These are phyloP conservation scores for Coelastrella sp. DNA, from an alignment of 139 green algal species.

Conservation along the genomic window DNA sequence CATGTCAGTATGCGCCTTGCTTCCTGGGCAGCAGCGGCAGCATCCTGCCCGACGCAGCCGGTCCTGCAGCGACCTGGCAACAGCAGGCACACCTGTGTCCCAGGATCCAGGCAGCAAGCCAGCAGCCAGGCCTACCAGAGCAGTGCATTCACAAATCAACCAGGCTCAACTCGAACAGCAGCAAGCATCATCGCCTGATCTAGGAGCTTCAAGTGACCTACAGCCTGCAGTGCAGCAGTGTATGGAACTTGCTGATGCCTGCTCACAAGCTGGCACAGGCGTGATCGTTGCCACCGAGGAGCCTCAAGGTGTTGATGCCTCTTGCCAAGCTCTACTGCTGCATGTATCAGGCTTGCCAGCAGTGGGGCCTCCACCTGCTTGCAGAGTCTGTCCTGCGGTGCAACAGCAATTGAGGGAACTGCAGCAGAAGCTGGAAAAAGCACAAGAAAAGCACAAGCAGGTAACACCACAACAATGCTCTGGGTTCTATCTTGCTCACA, in stretches of 20 bases:
- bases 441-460: conserved; percentile 26
- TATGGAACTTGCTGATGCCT: background rate
- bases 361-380: background rate
- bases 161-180: too few relatives aligned
- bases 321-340: conserved; percentile 21
- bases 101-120: too few relatives aligned
- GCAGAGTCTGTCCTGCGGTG: background rate
- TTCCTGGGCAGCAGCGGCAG: too few relatives aligned
- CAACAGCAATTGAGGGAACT: conserved; percentile 26
- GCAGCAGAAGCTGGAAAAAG: conserved; percentile 6
- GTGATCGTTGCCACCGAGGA: background rate
- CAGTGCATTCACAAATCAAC: too few relatives aligned
- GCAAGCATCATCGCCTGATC: too few relatives aligned
- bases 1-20: too few relatives aligned
- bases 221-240: background rate
- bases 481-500: too few relatives aligned
- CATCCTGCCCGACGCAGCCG: background rate
- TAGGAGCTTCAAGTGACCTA: too few relatives aligned
- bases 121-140: too few relatives aligned
- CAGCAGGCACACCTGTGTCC: too few relatives aligned
- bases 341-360: background rate
- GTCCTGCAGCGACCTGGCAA: background rate
- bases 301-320: background rate
- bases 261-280: background rate
- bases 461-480: too few relatives aligned